Conservation (phyloP, 495 filamentous ascomycete species). For the Jackrogersella multiformis region DNA sequence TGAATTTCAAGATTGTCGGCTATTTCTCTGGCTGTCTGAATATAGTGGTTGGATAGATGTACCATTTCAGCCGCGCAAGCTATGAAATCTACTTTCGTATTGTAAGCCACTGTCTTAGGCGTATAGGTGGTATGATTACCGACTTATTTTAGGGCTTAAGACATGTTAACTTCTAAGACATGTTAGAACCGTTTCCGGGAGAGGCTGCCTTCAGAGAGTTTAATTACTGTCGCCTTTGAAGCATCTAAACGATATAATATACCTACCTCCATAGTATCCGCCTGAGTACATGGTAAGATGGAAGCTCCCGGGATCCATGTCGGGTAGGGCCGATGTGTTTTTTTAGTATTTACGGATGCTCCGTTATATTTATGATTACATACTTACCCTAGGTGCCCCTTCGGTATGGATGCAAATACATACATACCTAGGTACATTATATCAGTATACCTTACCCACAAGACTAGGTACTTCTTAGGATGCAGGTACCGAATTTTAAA, state of each 20-base stretch:
- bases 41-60: slow-evolving; percentile 1
- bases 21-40: slow-evolving; percentile 31
- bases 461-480: slow-evolving; percentile 5
- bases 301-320: slow-evolving; percentile 25
- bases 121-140: neutral
- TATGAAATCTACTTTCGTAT: neutral
- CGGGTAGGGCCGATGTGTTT: slow-evolving; percentile 13
- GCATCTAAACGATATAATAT: neutral
- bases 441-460: slow-evolving; percentile 27
- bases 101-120: slow-evolving; percentile 4
- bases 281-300: slow-evolving; percentile 1
- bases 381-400: no score
- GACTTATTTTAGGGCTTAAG: slow-evolving; percentile 10
- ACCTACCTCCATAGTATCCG: neutral
- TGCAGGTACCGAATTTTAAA: slow-evolving; percentile 37
- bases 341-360: neutral
- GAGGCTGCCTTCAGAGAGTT: neutral
- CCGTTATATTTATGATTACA: neutral
- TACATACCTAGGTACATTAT: neutral
- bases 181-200: neutral
- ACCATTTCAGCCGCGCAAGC: slow-evolving; percentile 27
- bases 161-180: slow-evolving; percentile 15
- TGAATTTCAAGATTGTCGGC: slow-evolving; percentile 17
- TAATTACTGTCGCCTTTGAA: neutral
- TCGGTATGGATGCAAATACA: neutral